Evolutionary conservation across 768 basidiomycete genomes (phyloP), one percentile per base, ranked within the genome.

Genomic region (Termitomyces sp.): DNA sequence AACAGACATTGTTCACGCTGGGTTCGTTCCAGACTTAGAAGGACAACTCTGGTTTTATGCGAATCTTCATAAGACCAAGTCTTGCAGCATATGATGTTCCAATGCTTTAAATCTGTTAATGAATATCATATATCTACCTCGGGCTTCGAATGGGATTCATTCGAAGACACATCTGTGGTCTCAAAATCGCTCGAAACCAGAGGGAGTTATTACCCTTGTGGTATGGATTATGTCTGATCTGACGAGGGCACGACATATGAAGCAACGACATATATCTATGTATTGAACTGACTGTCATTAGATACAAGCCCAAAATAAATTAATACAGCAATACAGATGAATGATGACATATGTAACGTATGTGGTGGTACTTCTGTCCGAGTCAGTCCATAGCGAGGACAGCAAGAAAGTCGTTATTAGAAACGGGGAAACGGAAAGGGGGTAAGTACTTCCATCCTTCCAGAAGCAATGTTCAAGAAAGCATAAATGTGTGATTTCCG

Each of bases 1-100:
- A 93, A 73, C 89, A 93, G 77, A 92, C 84, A 9, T 69, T 95
- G 61, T 94, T 93, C 64, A 92, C 78, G 11, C 68, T 81, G 56
- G 80, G 81, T n/a, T 69, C 78, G 5, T 77, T 80, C 70, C 77
- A 79, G 6, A 37, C 62, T 17, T 65, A 56, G 31, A 52, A 14
- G 31, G n/a, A n/a, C n/a, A n/a, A n/a, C 10, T 25, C 1, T 25
- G 14, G 21, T 17, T 19, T 17, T 25, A 10, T 37, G 48, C 35
- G n/a, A 23, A 8, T 16, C 40, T 44, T 29, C 16, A 8, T n/a
- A 10, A 45, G 9, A 27, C 27, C 17, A n/a, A n/a, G 17, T 29
- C 7, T n/a, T 17, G 10, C 9, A 23, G 16, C 16, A 25, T 7
- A 27, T 8, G 16, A 44, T 4, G 10, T 25, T 17, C 9, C 23